Evolutionary conservation across 805 yeast genomes (phyloP).

Genomic region (Lachancea sp.): DNA sequence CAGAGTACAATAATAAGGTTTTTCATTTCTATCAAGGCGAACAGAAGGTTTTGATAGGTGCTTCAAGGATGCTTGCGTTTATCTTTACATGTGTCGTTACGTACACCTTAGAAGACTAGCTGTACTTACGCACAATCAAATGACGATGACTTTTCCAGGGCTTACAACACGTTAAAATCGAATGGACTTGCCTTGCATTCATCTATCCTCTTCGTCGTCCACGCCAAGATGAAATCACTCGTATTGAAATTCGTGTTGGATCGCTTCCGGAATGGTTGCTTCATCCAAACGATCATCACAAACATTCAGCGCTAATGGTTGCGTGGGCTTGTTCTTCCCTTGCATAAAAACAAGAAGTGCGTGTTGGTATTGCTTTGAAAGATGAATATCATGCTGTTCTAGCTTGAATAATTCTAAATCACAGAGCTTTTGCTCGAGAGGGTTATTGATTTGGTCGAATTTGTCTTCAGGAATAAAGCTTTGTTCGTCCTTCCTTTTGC

Average conservation of each 20-base stretch:
- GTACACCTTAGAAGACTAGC: neutral
- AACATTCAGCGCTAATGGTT: neutral
- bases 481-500: neutral
- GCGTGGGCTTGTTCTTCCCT: neutral
- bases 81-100: neutral
- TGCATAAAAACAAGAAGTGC: constrained; percentile 8
- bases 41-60: no score
- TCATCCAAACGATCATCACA: neutral
- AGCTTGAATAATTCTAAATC: constrained; percentile 20
- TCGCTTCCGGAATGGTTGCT: neutral
- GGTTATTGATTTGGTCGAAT: constrained; percentile 20
- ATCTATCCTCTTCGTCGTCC: no score
- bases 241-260: constrained; percentile 7
- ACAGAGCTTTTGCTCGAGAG: constrained; percentile 19
- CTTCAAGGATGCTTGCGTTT: neutral
- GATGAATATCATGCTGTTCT: constrained; percentile 14
- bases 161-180: no score
- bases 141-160: no score
- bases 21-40: neutral
- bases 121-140: no score
- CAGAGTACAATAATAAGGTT: no score
- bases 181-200: no score
- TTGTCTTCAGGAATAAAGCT: constrained; percentile 15
- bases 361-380: constrained; percentile 16
- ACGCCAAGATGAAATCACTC: neutral